Evolutionary conservation across 2,329 filamentous ascomycete species (phyloP).

Genomic region (Colletotrichum sp.): DNA sequence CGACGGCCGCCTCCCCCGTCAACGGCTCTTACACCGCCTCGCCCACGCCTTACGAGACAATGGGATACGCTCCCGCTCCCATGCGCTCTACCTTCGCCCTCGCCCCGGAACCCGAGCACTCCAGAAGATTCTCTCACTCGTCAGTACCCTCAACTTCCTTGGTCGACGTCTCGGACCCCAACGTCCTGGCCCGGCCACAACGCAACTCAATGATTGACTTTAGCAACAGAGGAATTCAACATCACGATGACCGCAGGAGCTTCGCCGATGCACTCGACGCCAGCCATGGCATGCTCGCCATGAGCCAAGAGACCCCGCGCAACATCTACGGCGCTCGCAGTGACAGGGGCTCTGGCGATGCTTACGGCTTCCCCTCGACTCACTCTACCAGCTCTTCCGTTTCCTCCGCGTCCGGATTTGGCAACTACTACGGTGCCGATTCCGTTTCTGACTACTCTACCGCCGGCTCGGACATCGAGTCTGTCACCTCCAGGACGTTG

Average conservation of each 20-base stretch:
- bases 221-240: constrained; percentile 34
- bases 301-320: constrained; percentile 93
- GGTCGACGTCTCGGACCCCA: constrained; percentile 49
- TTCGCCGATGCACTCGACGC: constrained; percentile 92
- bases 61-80: constrained; percentile 75
- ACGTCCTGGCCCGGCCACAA: constrained; percentile 44
- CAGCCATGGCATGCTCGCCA: constrained; percentile 90
- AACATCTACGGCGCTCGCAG: constrained; percentile 81
- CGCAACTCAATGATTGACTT: constrained; percentile 71
- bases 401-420: constrained; percentile 89
- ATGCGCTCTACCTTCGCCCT: constrained; percentile 64
- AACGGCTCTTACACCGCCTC: constrained; percentile 69
- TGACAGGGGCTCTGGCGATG: constrained; percentile 77
- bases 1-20: constrained; percentile 71
- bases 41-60: constrained; percentile 73
- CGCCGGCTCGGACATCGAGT: constrained; percentile 83
- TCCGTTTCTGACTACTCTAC: constrained; percentile 95
- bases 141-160: constrained; percentile 68
- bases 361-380: constrained; percentile 87
- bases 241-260: constrained; percentile 64
- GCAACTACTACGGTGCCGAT: constrained; percentile 82
- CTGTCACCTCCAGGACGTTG: constrained; percentile 79
- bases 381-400: constrained; percentile 90
- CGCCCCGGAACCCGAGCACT: constrained; percentile 58
- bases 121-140: constrained; percentile 81